Conservation (phyloP, 2,329 filamentous ascomycete genomes). For the Amauroascus niger region DNA sequence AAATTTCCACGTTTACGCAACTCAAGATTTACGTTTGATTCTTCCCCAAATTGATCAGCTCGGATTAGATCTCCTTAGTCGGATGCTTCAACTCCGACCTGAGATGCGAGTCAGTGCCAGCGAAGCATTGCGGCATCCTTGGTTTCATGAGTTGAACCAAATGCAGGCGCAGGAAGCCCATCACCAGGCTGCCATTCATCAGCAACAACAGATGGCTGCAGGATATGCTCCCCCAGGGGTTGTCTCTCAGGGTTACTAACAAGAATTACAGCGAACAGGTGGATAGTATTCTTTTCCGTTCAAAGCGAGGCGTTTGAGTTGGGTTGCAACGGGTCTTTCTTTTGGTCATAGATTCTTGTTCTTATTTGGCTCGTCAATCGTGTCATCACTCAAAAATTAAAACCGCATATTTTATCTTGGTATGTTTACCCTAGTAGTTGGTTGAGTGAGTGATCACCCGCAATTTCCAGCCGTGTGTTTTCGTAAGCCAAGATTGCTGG, state of each 20-base stretch:
- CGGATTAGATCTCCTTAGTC: slow-evolving; percentile 75
- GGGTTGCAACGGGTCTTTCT: not conserved
- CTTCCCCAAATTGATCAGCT: slow-evolving; percentile 80
- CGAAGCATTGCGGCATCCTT: slow-evolving; percentile 79
- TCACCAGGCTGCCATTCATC: slow-evolving; percentile 31
- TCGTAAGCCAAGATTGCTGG: too few relatives aligned
- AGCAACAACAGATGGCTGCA: slow-evolving; percentile 26
- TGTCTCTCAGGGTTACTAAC: slow-evolving; percentile 21
- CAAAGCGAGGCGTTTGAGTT: not conserved
- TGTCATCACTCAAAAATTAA: not conserved
- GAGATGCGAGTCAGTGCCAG: slow-evolving; percentile 83
- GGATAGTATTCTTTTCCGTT: not conserved
- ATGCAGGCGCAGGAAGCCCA: slow-evolving; percentile 39
- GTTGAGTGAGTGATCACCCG: too few relatives aligned
- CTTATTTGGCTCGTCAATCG: not conserved
- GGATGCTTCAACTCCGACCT: slow-evolving; percentile 86
- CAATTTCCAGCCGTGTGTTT: too few relatives aligned
- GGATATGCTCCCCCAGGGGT: slow-evolving; percentile 30
- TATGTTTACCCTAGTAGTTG: too few relatives aligned
- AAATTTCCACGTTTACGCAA: slow-evolving; percentile 88
- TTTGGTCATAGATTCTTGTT: not conserved
- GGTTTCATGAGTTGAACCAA: slow-evolving; percentile 65
- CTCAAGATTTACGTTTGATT: slow-evolving; percentile 78
- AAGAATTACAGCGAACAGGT: not conserved
- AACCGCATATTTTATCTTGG: too few relatives aligned